A percentile compares a stretch with the other conserved stretches of the same genome.
phyloP scores from a whole-genome alignment of 1,284 basidiomycete genomes.

The Sporisorium iseilematis-ciliati region DNA sequence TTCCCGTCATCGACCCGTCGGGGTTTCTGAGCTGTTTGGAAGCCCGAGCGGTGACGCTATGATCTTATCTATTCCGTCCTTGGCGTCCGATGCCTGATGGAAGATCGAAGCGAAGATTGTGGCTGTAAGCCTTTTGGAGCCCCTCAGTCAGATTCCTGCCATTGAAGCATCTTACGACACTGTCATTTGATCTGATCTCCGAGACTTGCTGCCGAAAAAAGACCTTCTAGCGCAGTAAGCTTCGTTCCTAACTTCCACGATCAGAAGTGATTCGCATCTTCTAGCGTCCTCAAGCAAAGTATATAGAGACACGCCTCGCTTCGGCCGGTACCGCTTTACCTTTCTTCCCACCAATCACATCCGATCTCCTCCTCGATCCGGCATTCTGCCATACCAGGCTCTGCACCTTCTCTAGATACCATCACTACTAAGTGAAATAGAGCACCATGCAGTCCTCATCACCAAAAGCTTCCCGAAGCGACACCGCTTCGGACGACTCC shows the following conservation, averaged over 20 bases:
- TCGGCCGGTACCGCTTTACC: not conserved
- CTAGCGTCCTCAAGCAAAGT: not conserved
- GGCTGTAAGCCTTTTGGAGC: not conserved
- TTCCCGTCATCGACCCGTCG: slow-evolving; percentile 13
- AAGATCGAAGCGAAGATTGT: slow-evolving; percentile 16
- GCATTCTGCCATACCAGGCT: not conserved
- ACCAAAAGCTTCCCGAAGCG: slow-evolving; percentile 12
- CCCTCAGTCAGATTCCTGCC: slow-evolving; percentile 13
- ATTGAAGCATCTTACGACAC: not conserved
- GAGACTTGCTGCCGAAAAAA: not conserved
- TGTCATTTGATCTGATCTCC: not conserved
- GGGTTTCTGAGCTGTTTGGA: slow-evolving; percentile 4
- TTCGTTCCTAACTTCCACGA: not conserved
- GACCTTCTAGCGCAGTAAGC: not conserved
- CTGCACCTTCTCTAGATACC: slow-evolving; percentile 2
- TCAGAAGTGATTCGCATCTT: not conserved
- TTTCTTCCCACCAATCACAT: not conserved
- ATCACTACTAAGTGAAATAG: slow-evolving; percentile 3
- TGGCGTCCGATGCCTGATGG: slow-evolving; percentile 7
- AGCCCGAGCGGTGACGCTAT: not conserved
- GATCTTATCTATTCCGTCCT: slow-evolving; percentile 14
- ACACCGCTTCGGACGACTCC: slow-evolving; percentile 25
- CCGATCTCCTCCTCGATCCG: slow-evolving; percentile 1
- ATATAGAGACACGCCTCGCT: slow-evolving; percentile 6
- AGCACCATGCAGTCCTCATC: slow-evolving; percentile 12